Percentiles rank a stretch among this genome's conserved stretches.
These are phyloP conservation scores for Candida sanyaensis DNA, from an alignment of 1,139 yeast species.

Conservation along the genomic window DNA sequence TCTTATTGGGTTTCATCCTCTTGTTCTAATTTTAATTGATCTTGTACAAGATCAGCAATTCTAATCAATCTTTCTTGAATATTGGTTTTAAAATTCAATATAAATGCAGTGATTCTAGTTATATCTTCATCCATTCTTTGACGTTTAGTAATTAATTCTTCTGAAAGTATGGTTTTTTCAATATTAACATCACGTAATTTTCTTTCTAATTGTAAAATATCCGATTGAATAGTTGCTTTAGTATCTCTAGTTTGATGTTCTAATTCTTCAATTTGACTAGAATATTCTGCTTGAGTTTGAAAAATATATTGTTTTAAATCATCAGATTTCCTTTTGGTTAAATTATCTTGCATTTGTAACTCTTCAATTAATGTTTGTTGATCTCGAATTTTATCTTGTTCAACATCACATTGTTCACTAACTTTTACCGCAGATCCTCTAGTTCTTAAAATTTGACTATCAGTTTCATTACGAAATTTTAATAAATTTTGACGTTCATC, in stretches of 20 bases:
- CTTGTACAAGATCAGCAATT: conserved; percentile 42
- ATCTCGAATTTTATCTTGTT: conserved; percentile 6
- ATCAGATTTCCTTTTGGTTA: conserved; percentile 56
- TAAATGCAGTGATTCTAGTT: conserved; percentile 56
- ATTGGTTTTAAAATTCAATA: conserved; percentile 64
- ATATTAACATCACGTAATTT: conserved; percentile 55
- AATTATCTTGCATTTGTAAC: conserved; percentile 56
- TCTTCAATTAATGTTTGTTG: conserved; percentile 26
- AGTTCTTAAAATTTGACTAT: conserved; percentile 1
- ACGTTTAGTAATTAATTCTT: conserved; percentile 49
- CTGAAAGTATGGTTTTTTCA: conserved; percentile 54
- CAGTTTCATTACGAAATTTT: conserved; percentile 48
- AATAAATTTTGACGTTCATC: conserved; percentile 43
- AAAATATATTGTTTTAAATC: conserved; percentile 59
- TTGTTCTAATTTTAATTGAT: conserved; percentile 12
- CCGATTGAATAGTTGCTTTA: conserved; percentile 55
- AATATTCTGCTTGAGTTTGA: conserved; percentile 53
- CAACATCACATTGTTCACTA: conserved; percentile 7
- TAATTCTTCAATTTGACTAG: conserved; percentile 65
- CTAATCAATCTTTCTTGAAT: conserved; percentile 62
- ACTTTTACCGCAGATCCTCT: conserved; percentile 1
- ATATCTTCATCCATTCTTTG: conserved; percentile 54
- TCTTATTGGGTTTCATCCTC: not conserved
- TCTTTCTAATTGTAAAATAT: conserved; percentile 56
- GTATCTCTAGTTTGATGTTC: conserved; percentile 62